Evolutionary conservation across 257 asterid genomes (phyloP).

Genomic region (Ehretia macrophylla): DNA sequence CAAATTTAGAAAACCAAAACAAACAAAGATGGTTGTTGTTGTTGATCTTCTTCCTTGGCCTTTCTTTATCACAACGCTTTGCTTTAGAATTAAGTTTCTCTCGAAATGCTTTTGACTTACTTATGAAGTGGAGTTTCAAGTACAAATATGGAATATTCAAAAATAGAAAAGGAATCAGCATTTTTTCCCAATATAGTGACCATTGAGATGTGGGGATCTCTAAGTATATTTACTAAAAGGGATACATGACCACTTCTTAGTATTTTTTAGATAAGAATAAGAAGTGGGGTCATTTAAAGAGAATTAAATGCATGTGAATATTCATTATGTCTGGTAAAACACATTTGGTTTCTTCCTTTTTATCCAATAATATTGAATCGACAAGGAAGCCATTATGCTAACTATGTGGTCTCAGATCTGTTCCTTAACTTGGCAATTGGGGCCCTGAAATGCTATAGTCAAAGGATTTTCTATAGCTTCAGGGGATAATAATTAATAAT

Average conservation of each 20-base stretch:
- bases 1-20: too few species aligned
- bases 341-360: conserved; percentile 14
- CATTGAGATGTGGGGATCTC: conserved; percentile 31
- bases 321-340: conserved; percentile 36
- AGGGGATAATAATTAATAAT: neutral
- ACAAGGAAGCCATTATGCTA: conserved; percentile 7
- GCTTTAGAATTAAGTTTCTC: conserved; percentile 13
- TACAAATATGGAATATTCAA: conserved; percentile 60
- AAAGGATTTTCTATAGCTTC: conserved; percentile 13
- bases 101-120: conserved; percentile 28
- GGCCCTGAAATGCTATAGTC: conserved; percentile 14
- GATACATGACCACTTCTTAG: conserved; percentile 24
- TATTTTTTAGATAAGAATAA: conserved; percentile 32
- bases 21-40: too few species aligned
- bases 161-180: conserved; percentile 39
- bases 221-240: conserved; percentile 24
- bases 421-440: neutral
- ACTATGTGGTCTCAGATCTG: neutral
- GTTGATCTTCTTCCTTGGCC: too few species aligned
- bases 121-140: conserved; percentile 42
- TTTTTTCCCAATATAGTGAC: conserved; percentile 34
- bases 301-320: conserved; percentile 34
- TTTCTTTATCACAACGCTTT: neutral
- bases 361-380: conserved; percentile 20
- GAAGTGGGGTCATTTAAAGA: conserved; percentile 31